Base-by-base conservation (phyloP, 192 early-diverging fungal genomes). In the Rhizoclosmatium sp. region DNA sequence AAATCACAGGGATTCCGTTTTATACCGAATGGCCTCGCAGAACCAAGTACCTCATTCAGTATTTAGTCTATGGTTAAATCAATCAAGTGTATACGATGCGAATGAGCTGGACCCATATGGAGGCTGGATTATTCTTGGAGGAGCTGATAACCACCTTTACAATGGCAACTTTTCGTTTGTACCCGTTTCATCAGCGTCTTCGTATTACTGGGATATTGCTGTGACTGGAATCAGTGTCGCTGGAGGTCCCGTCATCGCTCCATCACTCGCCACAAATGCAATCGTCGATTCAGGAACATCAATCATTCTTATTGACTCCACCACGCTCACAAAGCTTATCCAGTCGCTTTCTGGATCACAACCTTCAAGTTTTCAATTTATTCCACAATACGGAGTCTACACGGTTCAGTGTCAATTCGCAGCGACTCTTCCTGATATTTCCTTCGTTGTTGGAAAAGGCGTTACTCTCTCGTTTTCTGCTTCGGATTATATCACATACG, bases 1-100 rank as follows among this genome's bases (percentile, higher is more conserved):
- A 14, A 39, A 5, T 9, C 10, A 46, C 41, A 16, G 23, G 12
- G n/a, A 7, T 31, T 16, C n/a, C 4, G 46, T 23, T 14, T n/a
- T 62, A 7, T 19, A 65, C 7, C 16, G 21, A 5, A 9, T 47
- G 9, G n/a, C 39, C 2, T 19, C 9, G 19, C 4, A 10, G 5
- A 54, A 54, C 51, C 51, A 54, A 54, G 51, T 54, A 12, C 51
- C 51, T 54, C 51, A 54, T 54, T 7, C 9, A 54, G 16, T 54
- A 54, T 76, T 76, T 47, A 46, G 40, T 14, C 14, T 76, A 1
- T 76, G 75, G 75, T 54, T 76, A 12, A 76, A 76, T 67, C 64
- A 56, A 19, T 65, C 75, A 56, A 62, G 61, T 31, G 39, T 12
- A 14, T 23, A 21, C 14, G 31, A 45, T 39, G 9, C 14, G 5